phyloP scores from a whole-genome alignment of 2,329 filamentous ascomycete genomes.

The Thielaviopsis ethacetica region DNA sequence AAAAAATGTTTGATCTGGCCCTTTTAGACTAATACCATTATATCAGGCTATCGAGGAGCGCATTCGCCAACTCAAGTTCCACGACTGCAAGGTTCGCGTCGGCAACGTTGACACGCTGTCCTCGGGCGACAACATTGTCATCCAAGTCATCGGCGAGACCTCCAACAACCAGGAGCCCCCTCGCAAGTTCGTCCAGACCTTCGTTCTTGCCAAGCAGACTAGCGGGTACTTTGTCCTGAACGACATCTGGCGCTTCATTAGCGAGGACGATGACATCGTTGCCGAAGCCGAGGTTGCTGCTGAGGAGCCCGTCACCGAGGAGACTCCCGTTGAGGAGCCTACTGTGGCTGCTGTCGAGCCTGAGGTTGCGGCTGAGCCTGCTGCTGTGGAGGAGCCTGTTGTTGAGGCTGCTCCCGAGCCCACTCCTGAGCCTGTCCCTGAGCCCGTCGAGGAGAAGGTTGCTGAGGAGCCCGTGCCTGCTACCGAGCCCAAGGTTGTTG shows the following conservation, averaged over 20 bases:
- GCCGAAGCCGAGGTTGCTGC: slow-evolving; percentile 23
- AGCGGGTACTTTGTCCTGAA: slow-evolving; percentile 98
- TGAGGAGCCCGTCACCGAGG: slow-evolving; percentile 19
- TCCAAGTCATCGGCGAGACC: slow-evolving; percentile 95
- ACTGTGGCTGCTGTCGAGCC: slow-evolving; percentile 21
- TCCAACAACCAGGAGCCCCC: slow-evolving; percentile 84
- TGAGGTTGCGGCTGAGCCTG: slow-evolving; percentile 8
- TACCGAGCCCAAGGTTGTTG: slow-evolving; percentile 18
- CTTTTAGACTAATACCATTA: slow-evolving; percentile 11
- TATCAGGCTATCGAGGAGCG: slow-evolving; percentile 76
- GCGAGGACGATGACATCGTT: slow-evolving; percentile 56
- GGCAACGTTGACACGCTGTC: slow-evolving; percentile 95
- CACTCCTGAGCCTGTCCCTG: slow-evolving; percentile 10
- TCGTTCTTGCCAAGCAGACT: slow-evolving; percentile 87
- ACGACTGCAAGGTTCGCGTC: slow-evolving; percentile 95
- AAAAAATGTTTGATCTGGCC: background rate
- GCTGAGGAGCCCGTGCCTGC: slow-evolving; percentile 17
- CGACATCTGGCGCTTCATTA: slow-evolving; percentile 90
- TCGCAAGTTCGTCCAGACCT: slow-evolving; percentile 95
- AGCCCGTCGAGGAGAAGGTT: slow-evolving; percentile 5
- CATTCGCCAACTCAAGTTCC: slow-evolving; percentile 83
- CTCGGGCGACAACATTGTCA: slow-evolving; percentile 84
- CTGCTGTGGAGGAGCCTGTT: slow-evolving; percentile 15
- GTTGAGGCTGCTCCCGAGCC: slow-evolving; percentile 25
- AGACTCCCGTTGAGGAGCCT: background rate